A percentile compares a stretch with the other conserved stretches of the same genome.
Evolutionary conservation across 2,329 filamentous ascomycete species (phyloP).

Genomic region (Ceratocystis lukuohia): DNA sequence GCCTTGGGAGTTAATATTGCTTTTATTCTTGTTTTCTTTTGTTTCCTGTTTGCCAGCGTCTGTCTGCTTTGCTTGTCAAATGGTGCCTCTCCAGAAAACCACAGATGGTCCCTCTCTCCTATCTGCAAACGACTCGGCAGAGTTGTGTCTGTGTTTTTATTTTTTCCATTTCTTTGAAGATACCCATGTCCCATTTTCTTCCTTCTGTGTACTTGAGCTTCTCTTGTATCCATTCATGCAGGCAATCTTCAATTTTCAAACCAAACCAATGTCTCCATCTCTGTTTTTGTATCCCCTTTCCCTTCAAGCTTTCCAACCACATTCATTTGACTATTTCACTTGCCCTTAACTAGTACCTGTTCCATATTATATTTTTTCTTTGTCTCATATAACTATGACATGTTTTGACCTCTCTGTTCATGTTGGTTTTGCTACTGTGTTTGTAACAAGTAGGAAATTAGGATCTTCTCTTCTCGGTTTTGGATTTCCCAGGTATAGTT

Average conservation of each 20-base stretch:
- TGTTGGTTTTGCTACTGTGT: background rate
- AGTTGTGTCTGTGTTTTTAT: background rate
- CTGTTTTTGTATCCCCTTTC: background rate
- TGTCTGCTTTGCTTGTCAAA: constrained; percentile 2
- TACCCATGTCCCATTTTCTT: constrained; percentile 2
- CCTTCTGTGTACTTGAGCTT: background rate
- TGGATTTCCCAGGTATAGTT: background rate
- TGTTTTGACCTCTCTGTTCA: background rate
- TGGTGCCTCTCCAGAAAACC: background rate
- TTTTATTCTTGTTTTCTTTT: background rate
- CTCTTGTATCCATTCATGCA: background rate
- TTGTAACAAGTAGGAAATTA: background rate
- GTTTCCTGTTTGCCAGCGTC: background rate
- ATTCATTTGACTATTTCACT: constrained; percentile 4
- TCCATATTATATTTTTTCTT: background rate
- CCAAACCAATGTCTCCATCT: background rate
- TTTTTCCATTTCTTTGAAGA: constrained; percentile 8
- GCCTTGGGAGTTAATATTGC: constrained; percentile 12
- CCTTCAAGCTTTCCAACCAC: background rate
- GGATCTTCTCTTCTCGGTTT: too few relatives aligned
- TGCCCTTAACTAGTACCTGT: background rate
- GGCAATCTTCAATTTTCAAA: background rate
- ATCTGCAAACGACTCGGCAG: background rate
- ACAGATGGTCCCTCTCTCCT: background rate
- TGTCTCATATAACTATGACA: background rate